Base-by-base conservation (phyloP, 805 yeast genomes). In the Yueomyces sinensis region DNA sequence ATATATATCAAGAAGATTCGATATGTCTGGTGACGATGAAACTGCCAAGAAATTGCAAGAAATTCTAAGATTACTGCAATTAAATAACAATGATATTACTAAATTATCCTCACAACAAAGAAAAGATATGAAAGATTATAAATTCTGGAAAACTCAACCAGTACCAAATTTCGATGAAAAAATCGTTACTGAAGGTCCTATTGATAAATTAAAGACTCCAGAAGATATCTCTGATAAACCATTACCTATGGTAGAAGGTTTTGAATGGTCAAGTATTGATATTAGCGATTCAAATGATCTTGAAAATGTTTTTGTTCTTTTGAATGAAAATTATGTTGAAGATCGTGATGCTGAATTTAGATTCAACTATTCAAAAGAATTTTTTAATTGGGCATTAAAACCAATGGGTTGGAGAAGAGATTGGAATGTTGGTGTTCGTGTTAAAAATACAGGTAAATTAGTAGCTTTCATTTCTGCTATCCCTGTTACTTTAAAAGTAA, bases 81-180 rank as follows among this genome's bases (percentile, higher is more conserved):
- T 55, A 28, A 43, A 49, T 31, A 44, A 52, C 38, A 74, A 74
- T 25, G 70, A 69, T 41, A 32, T 47, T 13, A 36, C 52, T 1
- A 66, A 66, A 41, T 60, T 76, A 32, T 63, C 65, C n/a, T 74
- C 65, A 30, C 63, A 68, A 23, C 78, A 77, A 54, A 63, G 70
- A 46, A 78, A 76, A 42, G 71, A 76, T 17, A 84, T 86, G 82
- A 75, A 81, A 34, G 94, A 87, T 51, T 83, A 87, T 64, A 83
- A 82, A 61, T 91, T 91, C 61, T 91, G 98, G 98, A 82, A 81
- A 50, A 91, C 98, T 2, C 98, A 91, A 60, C 98, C 98, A 0
- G 97, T 91, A 16, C 71, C 86, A 7, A 66, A 65, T 22, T 74
- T 87, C 42, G 82, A 82, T 51, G 91, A 79, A 49, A 54, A 63